Conservation (phyloP, 2,329 filamentous ascomycete genomes). For the Penicillium digitatum region DNA sequence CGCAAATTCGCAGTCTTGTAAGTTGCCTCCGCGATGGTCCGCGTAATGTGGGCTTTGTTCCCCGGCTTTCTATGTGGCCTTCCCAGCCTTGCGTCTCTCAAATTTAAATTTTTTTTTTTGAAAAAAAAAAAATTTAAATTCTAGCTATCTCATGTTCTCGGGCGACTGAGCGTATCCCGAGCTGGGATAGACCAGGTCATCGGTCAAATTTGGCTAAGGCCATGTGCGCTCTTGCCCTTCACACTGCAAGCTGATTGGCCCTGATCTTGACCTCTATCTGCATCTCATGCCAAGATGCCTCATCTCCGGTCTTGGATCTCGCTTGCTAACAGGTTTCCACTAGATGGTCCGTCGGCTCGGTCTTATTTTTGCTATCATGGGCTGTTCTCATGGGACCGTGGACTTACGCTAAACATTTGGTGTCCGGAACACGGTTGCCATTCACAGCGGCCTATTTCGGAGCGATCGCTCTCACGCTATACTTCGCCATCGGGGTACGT, state of each 20-base stretch:
- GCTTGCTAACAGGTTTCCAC: constrained; percentile 28
- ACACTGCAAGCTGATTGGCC: constrained; percentile 13
- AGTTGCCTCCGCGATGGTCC: constrained; percentile 48
- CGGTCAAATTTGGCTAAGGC: constrained; percentile 16
- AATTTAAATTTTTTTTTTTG: no score
- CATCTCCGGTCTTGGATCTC: constrained; percentile 1
- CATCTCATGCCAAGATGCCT: constrained; percentile 21
- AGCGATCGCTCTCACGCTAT: constrained; percentile 82
- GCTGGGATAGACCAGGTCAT: constrained; percentile 24
- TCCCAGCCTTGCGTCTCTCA: constrained; percentile 19
- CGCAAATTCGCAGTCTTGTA: constrained; percentile 96
- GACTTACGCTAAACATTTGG: constrained; percentile 76
- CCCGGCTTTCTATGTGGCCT: background rate
- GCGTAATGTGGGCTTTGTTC: constrained; percentile 1
- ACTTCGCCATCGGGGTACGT: constrained; percentile 89
- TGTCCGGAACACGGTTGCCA: constrained; percentile 78
- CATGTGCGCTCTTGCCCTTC: constrained; percentile 19
- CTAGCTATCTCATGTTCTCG: background rate
- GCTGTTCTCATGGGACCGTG: constrained; percentile 89
- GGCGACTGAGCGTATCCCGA: constrained; percentile 14
- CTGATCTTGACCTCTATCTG: constrained; percentile 14
- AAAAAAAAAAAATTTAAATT: no score
- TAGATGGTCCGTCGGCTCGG: constrained; percentile 92
- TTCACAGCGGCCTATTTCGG: constrained; percentile 96
- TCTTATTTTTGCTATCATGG: constrained; percentile 87